Evolutionary conservation across 2,329 filamentous ascomycete species (phyloP), one percentile per base, ranked within the genome.

Genomic region (Neurospora sp.): DNA sequence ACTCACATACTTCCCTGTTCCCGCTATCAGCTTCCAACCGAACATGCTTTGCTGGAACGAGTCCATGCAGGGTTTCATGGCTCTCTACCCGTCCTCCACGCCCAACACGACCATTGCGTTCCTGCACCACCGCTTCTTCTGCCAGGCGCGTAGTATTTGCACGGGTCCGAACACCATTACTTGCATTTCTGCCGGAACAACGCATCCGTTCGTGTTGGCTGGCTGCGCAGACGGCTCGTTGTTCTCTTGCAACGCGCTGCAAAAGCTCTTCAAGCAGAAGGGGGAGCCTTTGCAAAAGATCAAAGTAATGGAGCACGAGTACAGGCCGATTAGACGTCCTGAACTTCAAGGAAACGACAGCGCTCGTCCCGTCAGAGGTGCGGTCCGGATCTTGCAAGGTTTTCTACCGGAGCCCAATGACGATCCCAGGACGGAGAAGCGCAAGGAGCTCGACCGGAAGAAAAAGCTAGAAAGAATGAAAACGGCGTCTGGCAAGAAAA

Each of bases 161-260:
- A 84, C 83, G 0, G 81, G 83, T 11, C 83, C 85, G 38, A 84
- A 84, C 68, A 81, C 83, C 67, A 82, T 83, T 6, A 84, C 83
- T 0, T 85, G 84, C 73, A 79, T 88, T 11, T 80, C 83, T 4
- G 80, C 84, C 2, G 85, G 86, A 17, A 74, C 77, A 2, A 82
- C 81, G 15, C 86, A 89, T 69, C 86, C 86, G 0, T 88, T 82
- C 72, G 77, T 86, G 10, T 80, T 88, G 1, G 77, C 85, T 12
- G 86, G 86, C n/a, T 81, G 83, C 62, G 80, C 83, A 2, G 86
- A 88, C 69, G 86, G 86, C 11, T 84, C 84, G 0, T 77, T 88
- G 2, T 87, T 84, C 81, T 79, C 81, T 6, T 79, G 81, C 71
- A 85, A 84, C 73, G 77, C 82, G 36, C 74, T 84, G 66, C 80